Evolutionary conservation across 2,329 filamentous ascomycete species (phyloP).

Genomic region (Colletotrichum viniferum): DNA sequence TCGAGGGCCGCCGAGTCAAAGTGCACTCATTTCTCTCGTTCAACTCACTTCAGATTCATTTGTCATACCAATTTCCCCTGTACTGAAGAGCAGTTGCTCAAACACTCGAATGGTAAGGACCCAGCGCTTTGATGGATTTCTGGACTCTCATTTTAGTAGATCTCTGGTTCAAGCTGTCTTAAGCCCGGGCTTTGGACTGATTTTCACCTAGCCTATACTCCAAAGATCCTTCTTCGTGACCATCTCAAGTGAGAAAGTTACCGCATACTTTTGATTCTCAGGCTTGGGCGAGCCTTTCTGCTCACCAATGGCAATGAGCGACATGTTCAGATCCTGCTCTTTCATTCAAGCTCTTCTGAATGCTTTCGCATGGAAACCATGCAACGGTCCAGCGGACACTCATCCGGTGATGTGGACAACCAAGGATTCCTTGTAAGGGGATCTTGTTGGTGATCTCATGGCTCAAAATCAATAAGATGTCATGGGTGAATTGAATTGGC

Average conservation of each 20-base stretch:
- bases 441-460: no score
- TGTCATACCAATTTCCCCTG: not conserved
- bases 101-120: not conserved
- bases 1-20: not conserved
- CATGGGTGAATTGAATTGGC: not conserved
- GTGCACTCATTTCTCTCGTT: not conserved
- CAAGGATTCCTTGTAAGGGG: no score
- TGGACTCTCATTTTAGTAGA: not conserved
- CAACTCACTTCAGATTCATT: not conserved
- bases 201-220: rapidly evolving
- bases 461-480: no score
- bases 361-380: no score
- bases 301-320: not conserved
- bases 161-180: not conserved
- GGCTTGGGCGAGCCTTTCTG: not conserved
- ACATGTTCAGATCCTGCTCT: not conserved
- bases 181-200: not conserved
- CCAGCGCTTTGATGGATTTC: not conserved
- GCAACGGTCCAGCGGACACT: no score
- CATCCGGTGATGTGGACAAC: no score
- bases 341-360: no score
- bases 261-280: not conserved
- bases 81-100: not conserved
- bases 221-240: not conserved
- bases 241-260: not conserved